phyloP scores from a whole-genome alignment of 2,329 filamentous ascomycete genomes.

The Fusarium sp. region DNA sequence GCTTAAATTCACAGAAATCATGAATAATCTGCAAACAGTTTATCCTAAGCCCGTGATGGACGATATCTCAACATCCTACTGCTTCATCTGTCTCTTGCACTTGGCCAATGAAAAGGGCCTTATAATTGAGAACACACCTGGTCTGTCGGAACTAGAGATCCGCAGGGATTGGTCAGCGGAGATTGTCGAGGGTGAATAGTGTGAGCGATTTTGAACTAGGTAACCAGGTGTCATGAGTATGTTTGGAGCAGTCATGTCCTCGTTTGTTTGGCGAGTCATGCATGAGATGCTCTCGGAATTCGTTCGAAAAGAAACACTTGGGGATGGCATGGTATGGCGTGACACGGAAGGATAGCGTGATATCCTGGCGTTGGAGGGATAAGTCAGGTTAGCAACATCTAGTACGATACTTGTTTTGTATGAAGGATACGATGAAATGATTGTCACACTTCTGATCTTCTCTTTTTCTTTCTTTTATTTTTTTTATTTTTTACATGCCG shows the following conservation, averaged over 20 bases:
- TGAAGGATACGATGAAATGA: conserved; percentile 38
- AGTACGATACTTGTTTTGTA: conserved; percentile 16
- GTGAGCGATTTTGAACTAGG: conserved; percentile 2
- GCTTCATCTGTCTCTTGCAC: conserved; percentile 94
- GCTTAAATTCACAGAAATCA: conserved; percentile 89
- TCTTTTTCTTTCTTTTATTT: no score
- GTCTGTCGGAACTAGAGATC: conserved; percentile 70
- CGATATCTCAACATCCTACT: conserved; percentile 93
- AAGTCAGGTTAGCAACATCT: conserved; percentile 23
- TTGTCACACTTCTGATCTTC: background rate
- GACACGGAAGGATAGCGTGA: conserved; percentile 27
- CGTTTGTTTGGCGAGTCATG: conserved; percentile 15
- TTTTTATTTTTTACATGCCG: background rate
- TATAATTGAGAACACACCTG: conserved; percentile 74
- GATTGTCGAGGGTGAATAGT: conserved; percentile 59
- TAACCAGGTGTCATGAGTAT: conserved; percentile 19
- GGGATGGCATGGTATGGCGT: conserved; percentile 22
- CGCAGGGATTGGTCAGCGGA: conserved; percentile 73
- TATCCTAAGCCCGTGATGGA: conserved; percentile 89
- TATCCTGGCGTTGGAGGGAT: conserved; percentile 41
- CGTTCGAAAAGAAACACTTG: conserved; percentile 20
- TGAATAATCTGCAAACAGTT: conserved; percentile 87
- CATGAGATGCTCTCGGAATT: background rate
- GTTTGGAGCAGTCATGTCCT: background rate
- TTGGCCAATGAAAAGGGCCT: conserved; percentile 94